Conservation (phyloP, 768 basidiomycete species). For the Hydnomerulius pinastri region DNA sequence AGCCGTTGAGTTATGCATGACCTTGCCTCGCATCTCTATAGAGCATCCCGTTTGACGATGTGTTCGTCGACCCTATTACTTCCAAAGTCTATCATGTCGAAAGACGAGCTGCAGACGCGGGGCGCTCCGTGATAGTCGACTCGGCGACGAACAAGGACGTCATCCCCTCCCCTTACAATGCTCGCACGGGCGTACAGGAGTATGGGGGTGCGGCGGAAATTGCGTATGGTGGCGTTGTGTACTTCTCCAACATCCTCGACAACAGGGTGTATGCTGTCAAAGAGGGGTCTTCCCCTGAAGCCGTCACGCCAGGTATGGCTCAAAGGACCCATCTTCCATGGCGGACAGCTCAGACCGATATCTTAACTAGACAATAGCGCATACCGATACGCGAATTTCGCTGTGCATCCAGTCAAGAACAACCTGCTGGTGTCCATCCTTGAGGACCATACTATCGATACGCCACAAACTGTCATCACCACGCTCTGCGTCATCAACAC, state of each 20-base stretch:
- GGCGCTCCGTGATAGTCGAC: constrained; percentile 55
- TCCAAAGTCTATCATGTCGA: constrained; percentile 56
- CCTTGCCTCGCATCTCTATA: constrained; percentile 9
- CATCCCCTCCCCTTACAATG: constrained; percentile 54
- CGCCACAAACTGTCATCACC: constrained; percentile 42
- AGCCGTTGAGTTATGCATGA: not conserved
- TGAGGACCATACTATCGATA: constrained; percentile 66
- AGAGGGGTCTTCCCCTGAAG: constrained; percentile 34
- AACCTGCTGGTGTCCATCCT: constrained; percentile 62
- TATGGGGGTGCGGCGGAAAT: constrained; percentile 67
- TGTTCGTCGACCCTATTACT: constrained; percentile 54
- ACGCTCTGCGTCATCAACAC: constrained; percentile 60
- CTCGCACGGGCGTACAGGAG: constrained; percentile 58
- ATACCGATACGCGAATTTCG: constrained; percentile 65
- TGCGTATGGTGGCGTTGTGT: constrained; percentile 46
- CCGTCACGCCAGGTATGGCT: constrained; percentile 64
- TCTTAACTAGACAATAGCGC: constrained; percentile 16
- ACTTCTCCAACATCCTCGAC: constrained; percentile 57
- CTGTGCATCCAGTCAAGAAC: constrained; percentile 52
- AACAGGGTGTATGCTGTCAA: constrained; percentile 47
- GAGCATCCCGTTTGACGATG: constrained; percentile 38
- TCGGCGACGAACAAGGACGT: constrained; percentile 46
- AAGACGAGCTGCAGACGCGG: constrained; percentile 43
- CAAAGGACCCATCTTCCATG: not conserved
- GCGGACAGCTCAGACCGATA: not conserved